Percentiles rank a stretch among this genome's conserved stretches.
Conservation (phyloP, 345 rosid species). For the Eucalyptus marginata region DNA sequence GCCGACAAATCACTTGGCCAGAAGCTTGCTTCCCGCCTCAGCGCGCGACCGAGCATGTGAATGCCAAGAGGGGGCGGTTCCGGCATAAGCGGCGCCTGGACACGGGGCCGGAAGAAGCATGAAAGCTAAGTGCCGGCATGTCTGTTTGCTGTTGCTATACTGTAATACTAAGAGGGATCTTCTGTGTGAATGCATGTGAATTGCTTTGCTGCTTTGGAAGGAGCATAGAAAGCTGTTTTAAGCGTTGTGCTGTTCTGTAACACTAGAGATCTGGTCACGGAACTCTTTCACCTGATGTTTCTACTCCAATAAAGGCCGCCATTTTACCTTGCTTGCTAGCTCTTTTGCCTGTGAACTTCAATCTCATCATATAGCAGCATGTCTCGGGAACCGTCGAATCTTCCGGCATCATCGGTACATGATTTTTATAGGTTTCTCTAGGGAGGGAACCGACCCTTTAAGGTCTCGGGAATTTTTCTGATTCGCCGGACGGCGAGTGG, state of each 20-base stretch:
- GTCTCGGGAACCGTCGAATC: background rate
- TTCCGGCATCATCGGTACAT: background rate
- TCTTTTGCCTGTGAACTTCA: background rate
- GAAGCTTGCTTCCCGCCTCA: conserved; percentile 5
- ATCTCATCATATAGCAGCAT: background rate
- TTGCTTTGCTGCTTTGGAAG: background rate
- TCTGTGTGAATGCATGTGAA: background rate
- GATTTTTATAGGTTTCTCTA: background rate
- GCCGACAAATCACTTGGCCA: conserved; percentile 9
- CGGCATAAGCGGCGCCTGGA: background rate
- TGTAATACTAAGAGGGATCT: background rate
- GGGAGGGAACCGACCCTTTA: background rate
- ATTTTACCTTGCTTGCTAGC: background rate
- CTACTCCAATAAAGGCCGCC: background rate
- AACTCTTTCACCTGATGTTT: background rate
- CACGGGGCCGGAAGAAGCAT: background rate
- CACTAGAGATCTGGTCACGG: background rate
- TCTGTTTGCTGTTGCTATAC: background rate
- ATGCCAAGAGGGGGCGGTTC: background rate
- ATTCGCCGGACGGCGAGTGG: background rate
- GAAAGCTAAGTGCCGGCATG: background rate
- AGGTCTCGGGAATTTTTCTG: no score
- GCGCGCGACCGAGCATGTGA: background rate
- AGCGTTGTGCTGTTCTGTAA: background rate
- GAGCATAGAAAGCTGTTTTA: background rate